Base-by-base conservation (phyloP, 495 filamentous ascomycete genomes). In the Neurospora terricola region DNA sequence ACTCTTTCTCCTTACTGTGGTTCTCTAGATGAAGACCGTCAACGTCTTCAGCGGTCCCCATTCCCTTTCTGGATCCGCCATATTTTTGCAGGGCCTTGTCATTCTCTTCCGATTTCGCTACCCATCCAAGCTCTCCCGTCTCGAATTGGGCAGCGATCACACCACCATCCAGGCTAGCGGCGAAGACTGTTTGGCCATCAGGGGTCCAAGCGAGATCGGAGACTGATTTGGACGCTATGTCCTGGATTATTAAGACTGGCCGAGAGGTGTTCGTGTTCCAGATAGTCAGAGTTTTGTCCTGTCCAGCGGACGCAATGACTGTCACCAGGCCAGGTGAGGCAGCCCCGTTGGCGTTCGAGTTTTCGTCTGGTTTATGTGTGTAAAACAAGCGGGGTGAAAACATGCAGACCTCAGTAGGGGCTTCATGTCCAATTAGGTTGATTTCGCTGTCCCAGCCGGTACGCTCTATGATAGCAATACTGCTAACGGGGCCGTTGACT, bases 231-330 rank as follows among this genome's bases (percentile, higher is more conserved):
- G 89, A 88, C 12, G 93, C 90, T 74, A 98, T 81, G 75, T 98
- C 95, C 75, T 96, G 92, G 6, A 91, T 86, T 42, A 98, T 94
- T 11, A 97, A 90, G 39, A 98, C 90, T 0, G 96, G 96, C 59
- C 95, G 82, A 7, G 96, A 93, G 66, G 93, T 95, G 74, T 92
- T 96, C 8, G 96, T 99, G 79, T 97, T 97, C 96, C 96, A 99
- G 43, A 99, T 88, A 79, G 91, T 97, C 39, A 99, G 80, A 0
- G 94, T 92, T 80, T 97, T 98, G 80, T 99, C 96, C 74, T 97
- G 96, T 16, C 96, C 96, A 4, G 94, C 96, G 76, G 94, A 98
- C 1, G 96, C 96, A 78, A 98, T 96, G 0, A 98, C 96, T 0
- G 95, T 98, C 5, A 97, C 92, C n/a, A 93, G 84, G 59, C 81